Evolutionary conservation across 2,329 filamentous ascomycete species (phyloP), one percentile per base, ranked within the genome.

Genomic region (Clonostachys rhizophaga): DNA sequence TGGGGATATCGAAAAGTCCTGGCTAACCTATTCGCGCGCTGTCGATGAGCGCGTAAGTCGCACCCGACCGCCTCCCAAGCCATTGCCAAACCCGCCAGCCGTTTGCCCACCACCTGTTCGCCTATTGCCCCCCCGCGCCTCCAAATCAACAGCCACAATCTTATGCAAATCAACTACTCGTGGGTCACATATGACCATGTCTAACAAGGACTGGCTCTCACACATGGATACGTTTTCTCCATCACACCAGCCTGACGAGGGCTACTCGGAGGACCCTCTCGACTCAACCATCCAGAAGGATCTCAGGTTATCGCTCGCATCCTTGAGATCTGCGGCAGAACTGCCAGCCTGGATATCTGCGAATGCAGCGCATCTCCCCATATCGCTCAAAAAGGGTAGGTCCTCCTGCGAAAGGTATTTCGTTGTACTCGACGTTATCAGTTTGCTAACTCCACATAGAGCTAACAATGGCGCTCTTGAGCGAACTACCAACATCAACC

Each of bases 261-360:
- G 90, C 58, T 95, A 94, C 64, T 91, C 89, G 6, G 89, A 94
- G 63, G 88, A 91, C 55, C 79, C 79, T 49, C 66, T 83, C 45
- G 76, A 74, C 54, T 67, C 72, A 16, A 33, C 65, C 46, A 55
- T 59, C 6, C 55, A 59, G 55, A 55, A 56, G 56, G 57, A 60
- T 52, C 47, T 68, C 51, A 51, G 67, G 52, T 54, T 51, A 20
- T 49, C 59, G 7, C 58, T 71, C 42, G 57, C 64, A 13, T 61
- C 63, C 42, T 56, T 67, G 45, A 65, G 62, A 48, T 68, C 69
- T 7, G 61, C 66, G 40, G 61, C 66, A 30, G 74, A 77, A 41
- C 62, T 79, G 42, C 69, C 74, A 30, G 63, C 69, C 50, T 79
- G 74, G 74, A 61, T 82, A 48, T 63, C 69, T 30, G 65, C 68